Conservation (phyloP, 805 yeast species). For the Metschnikowia sp. region DNA sequence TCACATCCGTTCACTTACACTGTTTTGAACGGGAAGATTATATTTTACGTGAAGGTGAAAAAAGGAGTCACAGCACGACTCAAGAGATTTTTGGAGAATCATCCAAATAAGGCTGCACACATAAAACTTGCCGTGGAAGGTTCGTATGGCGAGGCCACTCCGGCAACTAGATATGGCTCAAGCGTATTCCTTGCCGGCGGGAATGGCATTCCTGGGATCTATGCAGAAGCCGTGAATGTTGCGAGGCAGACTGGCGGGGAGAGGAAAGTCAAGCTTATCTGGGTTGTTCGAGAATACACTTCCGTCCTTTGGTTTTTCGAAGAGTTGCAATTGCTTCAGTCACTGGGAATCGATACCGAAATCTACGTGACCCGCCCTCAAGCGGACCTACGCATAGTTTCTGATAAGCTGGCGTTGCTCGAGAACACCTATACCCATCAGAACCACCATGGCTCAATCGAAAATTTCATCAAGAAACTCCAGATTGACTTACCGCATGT, state of each 20-base stretch:
- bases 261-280: slow-evolving; percentile 43
- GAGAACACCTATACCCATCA: slow-evolving; percentile 11
- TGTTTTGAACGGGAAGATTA: slow-evolving; percentile 9
- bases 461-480: slow-evolving; percentile 6
- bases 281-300: slow-evolving; percentile 58
- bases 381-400: background rate
- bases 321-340: slow-evolving; percentile 34
- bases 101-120: slow-evolving; percentile 14
- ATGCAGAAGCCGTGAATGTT: slow-evolving; percentile 27
- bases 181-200: slow-evolving; percentile 39
- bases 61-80: slow-evolving; percentile 29
- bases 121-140: slow-evolving; percentile 39
- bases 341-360: slow-evolving; percentile 25
- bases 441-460: slow-evolving; percentile 1
- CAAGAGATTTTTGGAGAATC: slow-evolving; percentile 18
- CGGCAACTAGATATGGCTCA: slow-evolving; percentile 27
- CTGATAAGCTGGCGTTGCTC: slow-evolving; percentile 11
- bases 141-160: slow-evolving; percentile 35
- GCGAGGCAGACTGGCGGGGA: background rate
- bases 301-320: slow-evolving; percentile 50
- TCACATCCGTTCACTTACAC: slow-evolving; percentile 64
- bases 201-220: slow-evolving; percentile 42
- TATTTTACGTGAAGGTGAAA: slow-evolving; percentile 33
- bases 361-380: slow-evolving; percentile 13
- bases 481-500: slow-evolving; percentile 10